Percentiles rank a stretch among this genome's conserved stretches.
Conservation (phyloP, 2,329 filamentous ascomycete genomes). For the Penicillium italicum region DNA sequence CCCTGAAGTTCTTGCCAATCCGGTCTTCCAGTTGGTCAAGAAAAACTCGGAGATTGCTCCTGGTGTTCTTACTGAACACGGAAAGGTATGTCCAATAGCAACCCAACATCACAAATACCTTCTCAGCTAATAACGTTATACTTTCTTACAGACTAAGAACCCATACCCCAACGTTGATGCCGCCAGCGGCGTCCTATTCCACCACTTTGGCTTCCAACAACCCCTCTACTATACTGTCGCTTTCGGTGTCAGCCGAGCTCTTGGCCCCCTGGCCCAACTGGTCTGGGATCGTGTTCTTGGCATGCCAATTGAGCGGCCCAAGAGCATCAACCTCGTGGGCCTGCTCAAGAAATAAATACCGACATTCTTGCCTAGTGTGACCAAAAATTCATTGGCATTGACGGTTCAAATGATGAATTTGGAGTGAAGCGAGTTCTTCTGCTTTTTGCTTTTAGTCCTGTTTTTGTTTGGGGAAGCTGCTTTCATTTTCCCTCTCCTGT, state of each 20-base stretch:
- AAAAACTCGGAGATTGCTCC: slow-evolving; percentile 90
- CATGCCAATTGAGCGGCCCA: slow-evolving; percentile 92
- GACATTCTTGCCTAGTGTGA: not conserved
- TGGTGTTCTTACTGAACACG: slow-evolving; percentile 84
- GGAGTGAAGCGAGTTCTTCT: slow-evolving; percentile 1
- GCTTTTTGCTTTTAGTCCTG: not conserved
- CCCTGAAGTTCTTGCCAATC: slow-evolving; percentile 79
- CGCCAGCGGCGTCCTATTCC: slow-evolving; percentile 88
- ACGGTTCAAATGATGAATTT: not conserved
- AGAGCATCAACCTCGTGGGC: slow-evolving; percentile 92
- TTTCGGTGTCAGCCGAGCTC: slow-evolving; percentile 63
- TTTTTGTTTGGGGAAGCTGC: not conserved
- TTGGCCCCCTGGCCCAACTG: slow-evolving; percentile 88
- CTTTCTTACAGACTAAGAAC: slow-evolving; percentile 69
- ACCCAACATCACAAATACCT: not conserved
- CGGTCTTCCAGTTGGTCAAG: slow-evolving; percentile 90
- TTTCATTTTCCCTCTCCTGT: not conserved
- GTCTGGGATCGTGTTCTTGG: slow-evolving; percentile 95
- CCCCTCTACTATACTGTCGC: slow-evolving; percentile 86
- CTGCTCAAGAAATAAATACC: slow-evolving; percentile 58
- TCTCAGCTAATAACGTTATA: slow-evolving; percentile 3
- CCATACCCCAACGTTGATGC: slow-evolving; percentile 97
- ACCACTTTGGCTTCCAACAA: slow-evolving; percentile 97
- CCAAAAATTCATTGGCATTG: not conserved
- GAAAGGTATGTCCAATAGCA: slow-evolving; percentile 57